These are phyloP conservation scores for Terfezia claveryi DNA, from an alignment of 495 filamentous ascomycete species.

Conservation along the genomic window DNA sequence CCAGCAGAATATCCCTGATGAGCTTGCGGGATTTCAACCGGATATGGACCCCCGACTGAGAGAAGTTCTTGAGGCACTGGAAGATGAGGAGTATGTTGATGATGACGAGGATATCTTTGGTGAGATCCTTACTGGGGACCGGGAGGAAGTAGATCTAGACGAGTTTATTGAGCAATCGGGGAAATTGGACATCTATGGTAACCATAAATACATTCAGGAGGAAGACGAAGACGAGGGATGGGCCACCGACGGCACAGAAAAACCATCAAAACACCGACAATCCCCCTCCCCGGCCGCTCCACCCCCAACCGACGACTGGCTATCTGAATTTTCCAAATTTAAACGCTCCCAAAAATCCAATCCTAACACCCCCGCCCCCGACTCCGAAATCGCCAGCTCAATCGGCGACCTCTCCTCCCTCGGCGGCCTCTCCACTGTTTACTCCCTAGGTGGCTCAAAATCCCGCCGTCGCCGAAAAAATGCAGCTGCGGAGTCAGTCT, in stretches of 20 bases:
- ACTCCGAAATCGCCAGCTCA: slow-evolving; percentile 20
- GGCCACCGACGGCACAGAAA: slow-evolving; percentile 87
- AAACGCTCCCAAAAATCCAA: slow-evolving; percentile 34
- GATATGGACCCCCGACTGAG: slow-evolving; percentile 93
- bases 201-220: slow-evolving; percentile 26
- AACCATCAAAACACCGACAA: slow-evolving; percentile 22
- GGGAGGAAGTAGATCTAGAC: slow-evolving; percentile 41
- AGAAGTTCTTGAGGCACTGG: slow-evolving; percentile 81
- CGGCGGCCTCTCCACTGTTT: slow-evolving; percentile 11
- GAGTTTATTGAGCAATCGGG: slow-evolving; percentile 32
- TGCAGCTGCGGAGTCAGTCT: slow-evolving; percentile 75
- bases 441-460: slow-evolving; percentile 26
- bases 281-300: slow-evolving; percentile 16
- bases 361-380: background rate
- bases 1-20: slow-evolving; percentile 82
- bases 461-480: slow-evolving; percentile 60
- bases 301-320: slow-evolving; percentile 33
- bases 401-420: slow-evolving; percentile 26
- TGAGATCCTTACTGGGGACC: slow-evolving; percentile 42
- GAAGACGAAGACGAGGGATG: slow-evolving; percentile 50
- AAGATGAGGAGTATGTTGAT: slow-evolving; percentile 91
- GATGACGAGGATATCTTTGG: slow-evolving; percentile 68
- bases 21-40: slow-evolving; percentile 76
- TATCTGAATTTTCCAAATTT: slow-evolving; percentile 75
- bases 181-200: too few species aligned